phyloP scores from a whole-genome alignment of 306 rosid species.

The Benincasa hispida region DNA sequence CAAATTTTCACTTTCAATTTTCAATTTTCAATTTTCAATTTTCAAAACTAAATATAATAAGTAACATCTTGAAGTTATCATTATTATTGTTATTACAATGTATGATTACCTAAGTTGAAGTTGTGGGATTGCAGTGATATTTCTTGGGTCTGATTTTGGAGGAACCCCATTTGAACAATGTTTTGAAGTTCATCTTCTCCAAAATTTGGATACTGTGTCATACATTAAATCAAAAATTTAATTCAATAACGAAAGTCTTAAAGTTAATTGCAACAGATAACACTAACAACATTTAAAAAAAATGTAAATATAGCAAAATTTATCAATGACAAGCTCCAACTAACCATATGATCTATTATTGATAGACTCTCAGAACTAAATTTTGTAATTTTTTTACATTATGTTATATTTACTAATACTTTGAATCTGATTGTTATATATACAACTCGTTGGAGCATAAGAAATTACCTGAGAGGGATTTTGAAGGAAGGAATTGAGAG shows the following conservation, averaged over 20 bases:
- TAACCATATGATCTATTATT: no score
- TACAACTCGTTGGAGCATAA: no score
- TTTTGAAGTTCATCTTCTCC: conserved; percentile 73
- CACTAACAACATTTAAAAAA: no score
- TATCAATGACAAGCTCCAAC: no score
- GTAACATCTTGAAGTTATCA: conserved; percentile 17
- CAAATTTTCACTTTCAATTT: neutral
- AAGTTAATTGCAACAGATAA: no score
- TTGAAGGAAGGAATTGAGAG: conserved; percentile 28
- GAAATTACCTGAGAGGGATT: conserved; percentile 45
- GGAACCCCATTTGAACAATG: conserved; percentile 84
- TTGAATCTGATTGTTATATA: no score
- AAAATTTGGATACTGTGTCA: conserved; percentile 46
- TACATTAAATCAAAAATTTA: neutral
- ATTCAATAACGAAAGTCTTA: no score
- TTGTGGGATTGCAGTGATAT: conserved; percentile 34
- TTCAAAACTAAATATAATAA: neutral
- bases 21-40: neutral
- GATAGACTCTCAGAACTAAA: no score
- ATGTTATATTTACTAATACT: no score
- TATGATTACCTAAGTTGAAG: conserved; percentile 16
- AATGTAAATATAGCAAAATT: no score
- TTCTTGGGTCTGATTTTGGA: conserved; percentile 43
- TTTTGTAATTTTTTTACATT: no score
- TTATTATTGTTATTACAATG: neutral